These are phyloP conservation scores for Hirsutella thompsonii DNA, from an alignment of 2,329 filamentous ascomycete species.

Conservation along the genomic window DNA sequence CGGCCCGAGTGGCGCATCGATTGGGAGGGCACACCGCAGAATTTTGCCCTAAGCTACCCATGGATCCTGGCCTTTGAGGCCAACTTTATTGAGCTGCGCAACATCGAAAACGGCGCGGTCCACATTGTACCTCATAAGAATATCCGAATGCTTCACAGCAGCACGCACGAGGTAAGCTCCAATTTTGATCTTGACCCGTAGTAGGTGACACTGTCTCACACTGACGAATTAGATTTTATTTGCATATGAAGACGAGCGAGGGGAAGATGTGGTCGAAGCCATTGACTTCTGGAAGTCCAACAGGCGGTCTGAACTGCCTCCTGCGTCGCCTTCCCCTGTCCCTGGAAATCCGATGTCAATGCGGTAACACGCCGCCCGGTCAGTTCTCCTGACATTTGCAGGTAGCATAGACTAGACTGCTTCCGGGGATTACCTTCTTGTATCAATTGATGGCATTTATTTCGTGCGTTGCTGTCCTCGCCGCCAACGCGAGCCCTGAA, in stretches of 20 bases:
- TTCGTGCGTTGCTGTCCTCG: not conserved
- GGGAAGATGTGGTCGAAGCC: slow-evolving; percentile 85
- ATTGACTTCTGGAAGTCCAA: slow-evolving; percentile 89
- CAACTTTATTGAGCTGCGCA: slow-evolving; percentile 92
- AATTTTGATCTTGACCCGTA: not conserved
- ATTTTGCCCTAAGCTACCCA: slow-evolving; percentile 88
- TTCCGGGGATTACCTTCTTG: slow-evolving; percentile 8
- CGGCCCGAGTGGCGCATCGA: slow-evolving; percentile 93
- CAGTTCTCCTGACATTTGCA: not conserved
- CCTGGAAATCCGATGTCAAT: not conserved
- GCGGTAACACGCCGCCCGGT: not conserved
- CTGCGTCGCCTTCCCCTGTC: slow-evolving; percentile 3
- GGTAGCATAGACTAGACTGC: slow-evolving; percentile 6
- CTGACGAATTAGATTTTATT: slow-evolving; percentile 64
- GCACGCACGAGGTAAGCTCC: slow-evolving; percentile 75
- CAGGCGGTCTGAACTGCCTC: slow-evolving; percentile 30
- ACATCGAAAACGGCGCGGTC: slow-evolving; percentile 88
- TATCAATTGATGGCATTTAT: slow-evolving; percentile 10
- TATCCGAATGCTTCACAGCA: slow-evolving; percentile 94
- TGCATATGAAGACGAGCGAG: slow-evolving; percentile 90
- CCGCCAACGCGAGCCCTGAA: not conserved
- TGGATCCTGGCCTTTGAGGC: slow-evolving; percentile 96
- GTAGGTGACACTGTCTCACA: too few relatives aligned
- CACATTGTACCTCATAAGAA: slow-evolving; percentile 96
- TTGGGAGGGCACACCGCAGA: slow-evolving; percentile 88